Evolutionary conservation across 441 rosid genomes (phyloP), one percentile per base, ranked within the genome.

Genomic region (Adansonia gregorii): DNA sequence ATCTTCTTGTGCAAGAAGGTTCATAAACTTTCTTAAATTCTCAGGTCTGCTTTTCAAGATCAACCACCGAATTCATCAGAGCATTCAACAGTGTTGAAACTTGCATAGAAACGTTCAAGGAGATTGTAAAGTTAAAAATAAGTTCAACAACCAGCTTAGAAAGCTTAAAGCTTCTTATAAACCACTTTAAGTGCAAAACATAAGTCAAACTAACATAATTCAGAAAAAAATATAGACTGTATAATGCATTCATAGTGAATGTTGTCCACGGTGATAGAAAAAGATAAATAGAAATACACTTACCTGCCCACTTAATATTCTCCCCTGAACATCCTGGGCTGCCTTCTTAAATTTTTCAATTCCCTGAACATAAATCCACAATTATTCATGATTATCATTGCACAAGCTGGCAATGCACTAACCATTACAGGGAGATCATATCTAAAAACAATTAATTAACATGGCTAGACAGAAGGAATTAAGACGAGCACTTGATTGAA

Each of bases 341-440:
- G 97, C 97, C 86, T 93, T 97, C 86, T 88, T 89, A 88, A 97
- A 97, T 81, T 87, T 97, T 83, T 94, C 99, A 83, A 97, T 93
- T 63, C 98, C 99, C 98, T 97, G 84, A 75, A 82, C 45, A 78
- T 15, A 69, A 82, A 66, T 45, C 51, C 10, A 52, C 35, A 76
- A 76, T 8, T 15, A 10, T 49, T 61, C 17, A 74, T 12, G 54
- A 52, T 52, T 39, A 39, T 19, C 66, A 56, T 41, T 73, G 41
- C 58, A 58, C 54, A 58, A 20, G 35, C 76, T 12, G 67, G 66
- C 66, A 72, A 73, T 56, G 43, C 66, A 73, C 52, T 24, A 73
- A 20, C 11, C 52, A 58, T 73, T 73, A 41, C 67, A 73, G 54
- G 76, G 58, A 73, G 31, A 58, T 41, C 39, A 73, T 43, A 73